Conservation (phyloP, 495 filamentous ascomycete genomes). For the Aspergillus cristatus region DNA sequence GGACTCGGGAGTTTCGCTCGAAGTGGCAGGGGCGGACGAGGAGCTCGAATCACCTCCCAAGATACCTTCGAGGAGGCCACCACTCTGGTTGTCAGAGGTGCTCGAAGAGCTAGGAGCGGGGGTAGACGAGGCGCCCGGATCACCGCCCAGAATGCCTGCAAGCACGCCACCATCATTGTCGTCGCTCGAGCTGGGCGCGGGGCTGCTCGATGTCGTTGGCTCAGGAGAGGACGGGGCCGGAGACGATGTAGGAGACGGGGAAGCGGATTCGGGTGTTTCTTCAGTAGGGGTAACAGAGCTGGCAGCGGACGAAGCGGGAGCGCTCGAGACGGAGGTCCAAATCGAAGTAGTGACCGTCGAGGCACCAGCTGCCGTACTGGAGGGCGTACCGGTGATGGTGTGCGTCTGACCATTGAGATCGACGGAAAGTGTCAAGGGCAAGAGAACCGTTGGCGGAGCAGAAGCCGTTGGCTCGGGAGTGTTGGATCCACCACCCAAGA, state of each 20-base stretch:
- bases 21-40: no score
- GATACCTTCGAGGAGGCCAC: neutral
- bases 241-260: neutral
- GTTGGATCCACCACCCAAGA: no score
- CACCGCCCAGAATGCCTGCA: neutral
- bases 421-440: constrained; percentile 18
- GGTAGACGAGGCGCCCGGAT: no score
- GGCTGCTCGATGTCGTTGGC: neutral
- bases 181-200: neutral
- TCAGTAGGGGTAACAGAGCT: neutral
- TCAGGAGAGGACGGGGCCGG: neutral
- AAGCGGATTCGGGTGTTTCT: neutral
- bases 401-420: constrained; percentile 17
- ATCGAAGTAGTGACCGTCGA: constrained; percentile 6
- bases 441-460: constrained; percentile 13
- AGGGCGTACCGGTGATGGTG: constrained; percentile 13
- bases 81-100: neutral
- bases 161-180: neutral
- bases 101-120: neutral
- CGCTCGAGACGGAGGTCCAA: neutral
- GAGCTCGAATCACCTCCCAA: no score
- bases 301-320: neutral
- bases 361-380: constrained; percentile 1
- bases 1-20: no score
- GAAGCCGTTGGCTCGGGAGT: constrained; percentile 8